Conservation (phyloP, 1,139 yeast species). For the Yamadazyma aaseri region DNA sequence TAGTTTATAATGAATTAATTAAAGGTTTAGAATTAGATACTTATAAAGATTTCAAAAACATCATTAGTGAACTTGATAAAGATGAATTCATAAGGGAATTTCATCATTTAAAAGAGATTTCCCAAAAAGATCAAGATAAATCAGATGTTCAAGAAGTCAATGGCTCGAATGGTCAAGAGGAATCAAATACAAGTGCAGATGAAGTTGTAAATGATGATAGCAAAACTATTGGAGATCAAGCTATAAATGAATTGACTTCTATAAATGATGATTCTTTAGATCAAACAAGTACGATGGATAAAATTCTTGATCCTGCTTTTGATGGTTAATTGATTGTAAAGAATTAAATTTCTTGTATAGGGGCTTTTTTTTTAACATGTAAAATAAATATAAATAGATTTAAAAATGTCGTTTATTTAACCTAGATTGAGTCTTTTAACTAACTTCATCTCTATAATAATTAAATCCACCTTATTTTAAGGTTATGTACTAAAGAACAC, state of each 20-base stretch:
- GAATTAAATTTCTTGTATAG: neutral
- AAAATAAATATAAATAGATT: neutral
- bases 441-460: too few relatives aligned
- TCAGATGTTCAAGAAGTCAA: neutral
- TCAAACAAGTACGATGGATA: slow-evolving; percentile 20
- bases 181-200: neutral
- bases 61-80: slow-evolving; percentile 22
- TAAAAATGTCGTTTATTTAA: too few relatives aligned
- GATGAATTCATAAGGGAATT: slow-evolving; percentile 35
- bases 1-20: slow-evolving; percentile 27
- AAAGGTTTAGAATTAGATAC: slow-evolving; percentile 18
- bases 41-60: slow-evolving; percentile 19
- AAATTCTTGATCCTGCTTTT: slow-evolving; percentile 18
- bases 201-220: neutral
- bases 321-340: slow-evolving; percentile 8
- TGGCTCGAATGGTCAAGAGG: neutral
- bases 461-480: too few relatives aligned
- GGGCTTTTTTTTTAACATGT: slow-evolving; percentile 1
- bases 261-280: slow-evolving; percentile 7
- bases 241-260: slow-evolving; percentile 2
- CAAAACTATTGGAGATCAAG: slow-evolving; percentile 1
- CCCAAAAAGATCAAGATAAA: slow-evolving; percentile 12
- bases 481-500: too few relatives aligned
- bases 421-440: too few relatives aligned
- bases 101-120: slow-evolving; percentile 24